phyloP scores from a whole-genome alignment of 345 rosid genomes.

The Eucalyptus sp. region DNA sequence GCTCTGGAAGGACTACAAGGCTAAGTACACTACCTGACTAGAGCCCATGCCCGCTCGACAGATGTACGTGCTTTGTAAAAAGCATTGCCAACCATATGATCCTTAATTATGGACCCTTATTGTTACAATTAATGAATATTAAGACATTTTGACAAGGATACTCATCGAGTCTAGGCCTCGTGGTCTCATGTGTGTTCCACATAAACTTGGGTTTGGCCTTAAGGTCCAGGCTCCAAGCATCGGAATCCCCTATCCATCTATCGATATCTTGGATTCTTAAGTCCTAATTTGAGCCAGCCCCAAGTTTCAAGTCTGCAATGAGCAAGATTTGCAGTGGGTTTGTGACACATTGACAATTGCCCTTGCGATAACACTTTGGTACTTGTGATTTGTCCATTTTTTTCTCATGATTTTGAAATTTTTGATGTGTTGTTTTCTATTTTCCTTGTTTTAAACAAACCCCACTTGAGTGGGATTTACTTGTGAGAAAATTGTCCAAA shows the following conservation, averaged over 20 bases:
- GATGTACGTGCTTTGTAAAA: background rate
- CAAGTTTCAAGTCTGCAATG: background rate
- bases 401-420: too few relatives aligned
- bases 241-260: background rate
- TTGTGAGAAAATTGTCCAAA: background rate
- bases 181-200: background rate
- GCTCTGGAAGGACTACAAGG: constrained; percentile 68
- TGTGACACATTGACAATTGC: background rate
- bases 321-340: background rate
- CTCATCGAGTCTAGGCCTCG: background rate
- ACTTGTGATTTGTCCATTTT: background rate
- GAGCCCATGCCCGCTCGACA: background rate
- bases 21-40: constrained; percentile 17
- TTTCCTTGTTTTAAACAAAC: background rate
- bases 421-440: background rate
- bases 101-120: background rate
- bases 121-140: background rate
- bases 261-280: background rate
- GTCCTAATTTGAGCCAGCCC: background rate
- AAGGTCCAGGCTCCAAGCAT: background rate
- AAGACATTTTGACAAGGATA: background rate
- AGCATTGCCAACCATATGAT: background rate
- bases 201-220: background rate
- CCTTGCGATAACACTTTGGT: background rate
- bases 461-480: background rate